Evolutionary conservation across 2,329 filamentous ascomycete genomes (phyloP), one percentile per base, ranked within the genome.

Genomic region (Pleoardoris graminearum): DNA sequence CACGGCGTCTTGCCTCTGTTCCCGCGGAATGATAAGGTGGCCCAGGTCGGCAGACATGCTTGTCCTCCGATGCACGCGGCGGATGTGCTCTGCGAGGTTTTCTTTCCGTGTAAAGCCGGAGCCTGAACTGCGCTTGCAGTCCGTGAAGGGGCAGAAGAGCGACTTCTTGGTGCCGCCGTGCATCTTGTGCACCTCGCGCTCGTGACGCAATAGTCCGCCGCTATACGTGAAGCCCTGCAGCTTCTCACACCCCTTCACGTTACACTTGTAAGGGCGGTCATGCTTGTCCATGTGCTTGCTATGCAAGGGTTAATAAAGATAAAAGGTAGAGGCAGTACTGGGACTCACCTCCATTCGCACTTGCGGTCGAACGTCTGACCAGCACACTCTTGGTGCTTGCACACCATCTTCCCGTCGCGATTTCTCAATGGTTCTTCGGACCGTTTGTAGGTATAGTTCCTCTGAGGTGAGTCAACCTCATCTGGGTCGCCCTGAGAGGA

Each of bases 261-360:
- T 81, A 73, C 93, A 97, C 66, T 91, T 89, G 70, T 97, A 97
- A 1, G 93, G 93, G 11, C 93, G 83, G 63, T 96, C 91, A 71
- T 97, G 93, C 72, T 96, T 96, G 76, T 97, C 93, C 92, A 97
- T 97, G 72, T 97, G 93, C 77, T 97, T 97, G 70, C 91, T 96
- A 47, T 45, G 32, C 17, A 14, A 3, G 25, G 33, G 51, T 70
- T 42, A 68, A 63, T 55, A 44, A 54, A 37, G 51, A 7, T 33
- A 50, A 3, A 8, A 11, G n/a, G 43, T 51, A 60, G 74, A 65
- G 12, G 43, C 27, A 16, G 44, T 33, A 38, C 21, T 27, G 12
- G n/a, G 12, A 82, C 89, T 83, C 79, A 94, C 91, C 88, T 95
- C 90, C 90, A 97, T 77, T 96, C 92, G 76, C 92, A 96, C 62